Conservation (phyloP, 352 stramenopile species). For the Globisporangium rhizosaccharum region DNA sequence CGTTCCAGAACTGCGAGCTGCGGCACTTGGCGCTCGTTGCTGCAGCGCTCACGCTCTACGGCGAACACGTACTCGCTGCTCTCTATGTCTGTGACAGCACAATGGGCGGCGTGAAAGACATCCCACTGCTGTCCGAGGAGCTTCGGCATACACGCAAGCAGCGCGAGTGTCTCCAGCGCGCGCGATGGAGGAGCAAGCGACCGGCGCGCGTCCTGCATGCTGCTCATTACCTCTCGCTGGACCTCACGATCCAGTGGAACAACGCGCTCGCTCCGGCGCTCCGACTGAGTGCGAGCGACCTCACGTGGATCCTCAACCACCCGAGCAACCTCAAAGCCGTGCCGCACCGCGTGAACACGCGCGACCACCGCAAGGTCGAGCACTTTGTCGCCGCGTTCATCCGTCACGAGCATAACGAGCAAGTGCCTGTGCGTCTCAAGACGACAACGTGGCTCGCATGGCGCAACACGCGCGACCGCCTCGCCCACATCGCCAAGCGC, state of each 20-base stretch:
- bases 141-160: conserved; percentile 3
- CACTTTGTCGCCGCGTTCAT: conserved; percentile 12
- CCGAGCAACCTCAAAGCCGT: conserved; percentile 9
- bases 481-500: neutral
- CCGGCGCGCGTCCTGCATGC: conserved; percentile 4
- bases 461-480: conserved; percentile 8
- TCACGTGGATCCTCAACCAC: conserved; percentile 5
- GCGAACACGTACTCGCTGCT: conserved; percentile 2
- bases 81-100: conserved; percentile 2
- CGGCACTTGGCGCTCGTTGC: conserved; percentile 10
- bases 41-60: conserved; percentile 3
- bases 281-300: neutral
- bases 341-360: conserved; percentile 3
- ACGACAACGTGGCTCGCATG: conserved; percentile 4
- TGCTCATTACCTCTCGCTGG: conserved; percentile 9
- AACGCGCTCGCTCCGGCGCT: neutral
- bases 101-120: conserved; percentile 6
- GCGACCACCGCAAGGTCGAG: conserved; percentile 10
- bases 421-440: neutral
- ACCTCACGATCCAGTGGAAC: conserved; percentile 14
- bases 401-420: neutral
- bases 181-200: neutral
- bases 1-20: conserved; percentile 6
- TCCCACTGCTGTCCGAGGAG: conserved; percentile 10
- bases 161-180: conserved; percentile 4